These are phyloP conservation scores for Pisolithus microcarpus DNA, from an alignment of 768 basidiomycete genomes.

Conservation along the genomic window DNA sequence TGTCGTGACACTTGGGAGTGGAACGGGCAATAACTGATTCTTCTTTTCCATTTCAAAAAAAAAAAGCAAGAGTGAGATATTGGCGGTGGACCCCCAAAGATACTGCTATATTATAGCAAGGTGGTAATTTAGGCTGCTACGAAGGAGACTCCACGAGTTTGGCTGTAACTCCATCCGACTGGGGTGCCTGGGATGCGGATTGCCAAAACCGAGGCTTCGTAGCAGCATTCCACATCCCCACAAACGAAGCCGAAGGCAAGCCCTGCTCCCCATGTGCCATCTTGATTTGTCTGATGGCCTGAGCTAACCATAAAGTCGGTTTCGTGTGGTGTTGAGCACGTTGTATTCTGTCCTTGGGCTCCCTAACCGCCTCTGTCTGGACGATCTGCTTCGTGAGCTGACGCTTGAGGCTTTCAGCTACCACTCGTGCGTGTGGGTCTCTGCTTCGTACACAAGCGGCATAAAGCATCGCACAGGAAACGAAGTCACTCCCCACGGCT, in stretches of 20 bases:
- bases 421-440: slow-evolving; percentile 30
- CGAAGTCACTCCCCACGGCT: slow-evolving; percentile 46
- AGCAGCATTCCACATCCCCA: too few species aligned
- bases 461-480: slow-evolving; percentile 50
- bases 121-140: too few species aligned
- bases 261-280: slow-evolving; percentile 23
- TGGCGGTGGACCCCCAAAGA: too few species aligned
- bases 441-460: slow-evolving; percentile 47
- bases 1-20: too few species aligned
- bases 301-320: slow-evolving; percentile 32
- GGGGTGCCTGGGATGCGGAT: not conserved
- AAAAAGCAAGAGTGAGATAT: too few species aligned
- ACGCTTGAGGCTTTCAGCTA: slow-evolving; percentile 38
- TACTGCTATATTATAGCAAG: too few species aligned
- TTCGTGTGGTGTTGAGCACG: slow-evolving; percentile 24
- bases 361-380: slow-evolving; percentile 10
- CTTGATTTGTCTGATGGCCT: slow-evolving; percentile 32
- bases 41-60: too few species aligned
- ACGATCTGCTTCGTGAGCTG: slow-evolving; percentile 31
- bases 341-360: slow-evolving; percentile 13
- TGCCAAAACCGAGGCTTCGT: not conserved
- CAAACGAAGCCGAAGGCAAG: too few species aligned
- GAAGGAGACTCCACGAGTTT: too few species aligned
- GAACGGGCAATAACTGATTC: too few species aligned
- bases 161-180: not conserved